Conservation (phyloP, 148 eudicot genomes). For the Persicaria tinctoria region DNA sequence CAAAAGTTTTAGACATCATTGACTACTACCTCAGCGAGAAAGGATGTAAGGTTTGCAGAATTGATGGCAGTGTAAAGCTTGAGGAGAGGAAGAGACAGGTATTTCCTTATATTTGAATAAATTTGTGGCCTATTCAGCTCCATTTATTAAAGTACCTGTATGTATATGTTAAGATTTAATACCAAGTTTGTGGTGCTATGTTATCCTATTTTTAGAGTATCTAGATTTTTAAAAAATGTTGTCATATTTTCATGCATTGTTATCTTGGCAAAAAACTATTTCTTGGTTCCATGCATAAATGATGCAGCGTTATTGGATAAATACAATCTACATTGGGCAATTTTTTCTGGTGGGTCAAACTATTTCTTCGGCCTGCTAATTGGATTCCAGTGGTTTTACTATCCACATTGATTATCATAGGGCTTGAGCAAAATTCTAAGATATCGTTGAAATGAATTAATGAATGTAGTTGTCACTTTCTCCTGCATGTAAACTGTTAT, state of each 20-base stretch:
- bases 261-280: not conserved
- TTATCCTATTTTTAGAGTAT: not conserved
- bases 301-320: not conserved
- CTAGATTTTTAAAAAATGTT: not conserved
- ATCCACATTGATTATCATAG: not conserved
- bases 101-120: conserved; percentile 5
- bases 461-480: not conserved
- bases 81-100: conserved; percentile 85
- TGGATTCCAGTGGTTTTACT: not conserved
- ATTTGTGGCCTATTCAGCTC: not conserved
- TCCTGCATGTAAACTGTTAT: not conserved
- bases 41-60: conserved; percentile 79
- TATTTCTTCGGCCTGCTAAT: not conserved
- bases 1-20: conserved; percentile 81
- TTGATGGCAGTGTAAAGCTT: conserved; percentile 85
- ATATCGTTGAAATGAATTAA: not conserved
- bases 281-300: not conserved
- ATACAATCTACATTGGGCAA: not conserved
- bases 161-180: not conserved
- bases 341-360: not conserved
- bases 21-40: conserved; percentile 83
- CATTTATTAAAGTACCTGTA: not conserved
- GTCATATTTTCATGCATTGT: not conserved
- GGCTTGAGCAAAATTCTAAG: not conserved
- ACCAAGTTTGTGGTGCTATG: not conserved